A percentile compares a stretch with the other conserved stretches of the same genome.
These are phyloP conservation scores for Blastobotrys robertii DNA, from an alignment of 805 yeast genomes.

Conservation along the genomic window DNA sequence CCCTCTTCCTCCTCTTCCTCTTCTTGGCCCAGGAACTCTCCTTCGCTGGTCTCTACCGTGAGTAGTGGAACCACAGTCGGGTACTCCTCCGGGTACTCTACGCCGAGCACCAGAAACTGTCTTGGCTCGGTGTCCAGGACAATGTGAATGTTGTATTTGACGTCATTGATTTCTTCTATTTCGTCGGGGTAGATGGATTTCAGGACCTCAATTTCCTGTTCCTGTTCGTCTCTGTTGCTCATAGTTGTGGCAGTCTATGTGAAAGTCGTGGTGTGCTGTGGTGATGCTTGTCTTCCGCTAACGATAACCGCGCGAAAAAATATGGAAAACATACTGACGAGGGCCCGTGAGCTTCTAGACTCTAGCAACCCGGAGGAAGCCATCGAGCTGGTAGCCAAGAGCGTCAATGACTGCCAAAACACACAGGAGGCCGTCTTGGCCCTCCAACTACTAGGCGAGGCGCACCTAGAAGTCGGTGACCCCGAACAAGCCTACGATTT, in stretches of 20 bases:
- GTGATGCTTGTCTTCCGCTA: slow-evolving; percentile 1
- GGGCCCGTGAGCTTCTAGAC: slow-evolving; percentile 37
- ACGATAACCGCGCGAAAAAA: neutral
- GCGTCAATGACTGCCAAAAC: slow-evolving; percentile 21
- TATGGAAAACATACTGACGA: slow-evolving; percentile 9
- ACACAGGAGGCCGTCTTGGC: slow-evolving; percentile 7
- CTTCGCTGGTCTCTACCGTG: slow-evolving; percentile 31
- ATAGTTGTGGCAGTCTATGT: slow-evolving; percentile 26
- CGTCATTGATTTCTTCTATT: slow-evolving; percentile 36
- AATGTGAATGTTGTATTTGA: slow-evolving; percentile 48
- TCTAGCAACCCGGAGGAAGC: slow-evolving; percentile 47
- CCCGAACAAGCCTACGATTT: slow-evolving; percentile 67
- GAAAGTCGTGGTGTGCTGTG: neutral
- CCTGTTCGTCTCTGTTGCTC: slow-evolving; percentile 78
- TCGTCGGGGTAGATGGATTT: slow-evolving; percentile 94
- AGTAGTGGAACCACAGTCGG: slow-evolving; percentile 74
- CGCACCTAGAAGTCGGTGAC: slow-evolving; percentile 68
- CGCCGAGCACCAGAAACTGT: slow-evolving; percentile 40
- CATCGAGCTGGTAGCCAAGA: slow-evolving; percentile 32
- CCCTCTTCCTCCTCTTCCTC: slow-evolving; percentile 40
- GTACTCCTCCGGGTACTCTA: slow-evolving; percentile 65
- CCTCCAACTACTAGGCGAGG: slow-evolving; percentile 51
- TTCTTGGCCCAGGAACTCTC: slow-evolving; percentile 23
- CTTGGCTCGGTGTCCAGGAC: slow-evolving; percentile 64
- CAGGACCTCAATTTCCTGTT: slow-evolving; percentile 81